Conservation (phyloP, 2,329 filamentous ascomycete species). For the Fusarium palustre region DNA sequence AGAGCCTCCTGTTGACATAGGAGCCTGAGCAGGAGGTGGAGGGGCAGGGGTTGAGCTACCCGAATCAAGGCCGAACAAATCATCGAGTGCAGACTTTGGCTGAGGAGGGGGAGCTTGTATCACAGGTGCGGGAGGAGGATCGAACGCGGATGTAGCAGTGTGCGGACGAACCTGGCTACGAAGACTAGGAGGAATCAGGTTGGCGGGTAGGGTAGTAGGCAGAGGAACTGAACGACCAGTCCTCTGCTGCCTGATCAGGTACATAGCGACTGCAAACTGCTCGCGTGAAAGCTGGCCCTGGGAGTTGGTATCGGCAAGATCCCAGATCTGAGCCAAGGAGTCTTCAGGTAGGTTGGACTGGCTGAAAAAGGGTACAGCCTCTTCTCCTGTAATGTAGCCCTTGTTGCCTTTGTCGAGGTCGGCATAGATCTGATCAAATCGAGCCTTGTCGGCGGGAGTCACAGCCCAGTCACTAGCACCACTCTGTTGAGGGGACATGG, state of each 20-base stretch:
- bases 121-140: slow-evolving; percentile 56
- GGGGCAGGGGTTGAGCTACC: slow-evolving; percentile 61
- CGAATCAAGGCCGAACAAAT: slow-evolving; percentile 91
- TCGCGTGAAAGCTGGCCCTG: slow-evolving; percentile 87
- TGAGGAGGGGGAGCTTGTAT: slow-evolving; percentile 54
- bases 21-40: slow-evolving; percentile 67
- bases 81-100: slow-evolving; percentile 87
- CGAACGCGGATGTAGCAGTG: slow-evolving; percentile 66
- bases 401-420: slow-evolving; percentile 83
- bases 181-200: slow-evolving; percentile 87
- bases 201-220: slow-evolving; percentile 81
- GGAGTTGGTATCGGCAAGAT: slow-evolving; percentile 92
- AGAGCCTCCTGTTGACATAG: slow-evolving; percentile 81
- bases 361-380: slow-evolving; percentile 93
- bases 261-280: slow-evolving; percentile 98
- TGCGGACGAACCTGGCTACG: slow-evolving; percentile 69
- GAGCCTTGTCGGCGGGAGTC: slow-evolving; percentile 82
- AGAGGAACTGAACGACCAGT: slow-evolving; percentile 72
- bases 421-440: slow-evolving; percentile 88
- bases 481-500: slow-evolving; percentile 58
- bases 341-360: slow-evolving; percentile 92
- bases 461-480: slow-evolving; percentile 78
- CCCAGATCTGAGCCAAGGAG: slow-evolving; percentile 93
- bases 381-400: slow-evolving; percentile 91
- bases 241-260: slow-evolving; percentile 90